Percentiles rank a stretch among this genome's conserved stretches.
phyloP scores from a whole-genome alignment of 345 rosid genomes.

The Brassica rapa region DNA sequence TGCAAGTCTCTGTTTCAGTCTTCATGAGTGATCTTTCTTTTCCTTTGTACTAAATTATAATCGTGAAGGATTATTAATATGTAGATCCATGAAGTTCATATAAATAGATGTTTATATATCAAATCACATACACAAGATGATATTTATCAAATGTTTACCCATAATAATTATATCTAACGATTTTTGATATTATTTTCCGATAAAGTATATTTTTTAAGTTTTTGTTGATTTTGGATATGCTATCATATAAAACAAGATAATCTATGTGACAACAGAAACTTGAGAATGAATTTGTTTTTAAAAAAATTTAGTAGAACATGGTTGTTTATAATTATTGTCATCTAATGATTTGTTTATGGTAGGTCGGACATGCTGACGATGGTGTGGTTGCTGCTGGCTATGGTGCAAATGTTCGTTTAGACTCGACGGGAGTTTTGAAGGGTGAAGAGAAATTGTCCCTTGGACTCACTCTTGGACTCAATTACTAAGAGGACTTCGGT shows the following conservation, averaged over 20 bases:
- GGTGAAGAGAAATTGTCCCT: slow-evolving; percentile 7
- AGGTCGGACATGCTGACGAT: slow-evolving; percentile 6
- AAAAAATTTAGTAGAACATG: not conserved
- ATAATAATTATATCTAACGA: not conserved
- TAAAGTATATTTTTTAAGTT: not conserved
- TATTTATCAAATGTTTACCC: not conserved
- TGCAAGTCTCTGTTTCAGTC: slow-evolving; percentile 20
- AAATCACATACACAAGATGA: not conserved
- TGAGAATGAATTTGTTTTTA: not conserved
- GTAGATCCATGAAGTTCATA: not conserved
- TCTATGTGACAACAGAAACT: not conserved
- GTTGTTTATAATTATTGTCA: not conserved
- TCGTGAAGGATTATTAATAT: not conserved
- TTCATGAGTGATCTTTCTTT: not conserved
- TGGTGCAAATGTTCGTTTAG: slow-evolving; percentile 2
- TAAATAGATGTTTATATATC: not conserved
- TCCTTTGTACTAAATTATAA: not conserved
- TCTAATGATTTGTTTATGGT: not conserved
- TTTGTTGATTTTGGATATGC: not conserved
- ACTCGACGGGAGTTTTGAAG: not conserved
- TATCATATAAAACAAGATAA: not conserved
- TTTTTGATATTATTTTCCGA: not conserved
- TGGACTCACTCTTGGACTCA: slow-evolving; percentile 30
- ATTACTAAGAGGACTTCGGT: slow-evolving; percentile 10
- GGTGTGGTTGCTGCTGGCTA: not conserved